A percentile compares a stretch with the other conserved stretches of the same genome.
Conservation (phyloP, 2,329 filamentous ascomycete genomes). For the Botryotinia calthae region DNA sequence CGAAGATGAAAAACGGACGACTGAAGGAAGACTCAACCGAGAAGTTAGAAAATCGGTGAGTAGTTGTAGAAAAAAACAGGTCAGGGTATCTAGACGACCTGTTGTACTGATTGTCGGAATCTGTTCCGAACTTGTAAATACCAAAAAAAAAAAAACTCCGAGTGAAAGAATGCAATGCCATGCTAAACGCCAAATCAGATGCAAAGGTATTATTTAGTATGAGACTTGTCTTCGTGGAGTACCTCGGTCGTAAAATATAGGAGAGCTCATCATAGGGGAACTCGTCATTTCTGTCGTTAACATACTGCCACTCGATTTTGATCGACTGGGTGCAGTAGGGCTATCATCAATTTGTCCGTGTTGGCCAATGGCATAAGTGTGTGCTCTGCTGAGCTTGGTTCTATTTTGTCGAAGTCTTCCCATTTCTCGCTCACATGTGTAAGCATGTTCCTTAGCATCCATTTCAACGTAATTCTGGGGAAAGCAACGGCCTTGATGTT, state of each 20-base stretch:
- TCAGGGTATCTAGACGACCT: slow-evolving; percentile 20
- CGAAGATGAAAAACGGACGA: slow-evolving; percentile 13
- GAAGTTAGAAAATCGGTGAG: slow-evolving; percentile 12
- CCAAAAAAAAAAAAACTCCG: slow-evolving; percentile 15
- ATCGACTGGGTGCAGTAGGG: slow-evolving; percentile 48
- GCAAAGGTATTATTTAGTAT: slow-evolving; percentile 47
- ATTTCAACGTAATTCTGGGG: slow-evolving; percentile 97
- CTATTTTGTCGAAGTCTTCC: slow-evolving; percentile 84
- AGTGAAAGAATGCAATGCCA: slow-evolving; percentile 21
- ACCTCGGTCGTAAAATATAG: slow-evolving; percentile 50
- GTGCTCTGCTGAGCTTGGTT: slow-evolving; percentile 79
- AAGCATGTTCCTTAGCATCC: slow-evolving; percentile 86
- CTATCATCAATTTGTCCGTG: slow-evolving; percentile 57
- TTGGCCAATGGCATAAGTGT: slow-evolving; percentile 94
- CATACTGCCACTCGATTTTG: slow-evolving; percentile 30
- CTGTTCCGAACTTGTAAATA: slow-evolving; percentile 16
- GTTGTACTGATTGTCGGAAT: slow-evolving; percentile 14
- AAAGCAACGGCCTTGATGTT: slow-evolving; percentile 77
- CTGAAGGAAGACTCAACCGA: slow-evolving; percentile 14
- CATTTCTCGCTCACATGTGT: slow-evolving; percentile 91
- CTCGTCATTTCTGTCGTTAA: slow-evolving; percentile 39
- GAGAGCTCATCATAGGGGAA: slow-evolving; percentile 37
- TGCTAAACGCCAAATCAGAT: slow-evolving; percentile 32
- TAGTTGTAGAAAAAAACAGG: slow-evolving; percentile 15
- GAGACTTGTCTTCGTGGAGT: slow-evolving; percentile 62